Evolutionary conservation across 495 filamentous ascomycete genomes (phyloP), one percentile per base, ranked within the genome.

Genomic region (Aspergillus coremiiformis): DNA sequence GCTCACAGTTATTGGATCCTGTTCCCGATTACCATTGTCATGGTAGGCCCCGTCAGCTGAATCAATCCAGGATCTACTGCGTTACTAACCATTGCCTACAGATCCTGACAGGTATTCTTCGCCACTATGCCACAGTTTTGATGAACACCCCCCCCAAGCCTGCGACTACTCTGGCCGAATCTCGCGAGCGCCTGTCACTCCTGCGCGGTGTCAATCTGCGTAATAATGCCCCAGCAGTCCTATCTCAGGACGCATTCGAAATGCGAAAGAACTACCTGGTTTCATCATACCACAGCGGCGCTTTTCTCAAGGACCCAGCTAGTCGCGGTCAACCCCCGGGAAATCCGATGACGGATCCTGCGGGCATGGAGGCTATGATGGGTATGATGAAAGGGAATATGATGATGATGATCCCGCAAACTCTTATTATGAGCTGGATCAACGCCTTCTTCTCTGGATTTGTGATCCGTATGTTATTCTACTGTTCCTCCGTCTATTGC

Each of bases 361-460:
- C 84, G 44, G 90, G 87, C 44, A 98, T 97, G 94, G 94, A 97
- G 64, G 90, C 88, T 51, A 96, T 97, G 92, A 97, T 97, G 93
- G 92, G 92, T 51, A 95, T 95, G 90, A 88, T 97, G 83, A 98
- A 96, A 82, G 90, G 90, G 46, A 95, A 98, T 62, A 95, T 98
- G 89, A 90, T 92, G 57, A 97, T 96, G 93, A 97, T 98, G 78
- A 89, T 98, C 35, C 94, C 93, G 42, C 95, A 98, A 67, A 97
- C 91, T 4, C 69, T 97, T 68, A 97, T 97, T 56, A 98, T 98
- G 93, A 89, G 93, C 47, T 98, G 93, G 93, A 96, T 98, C 61
- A 98, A 97, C 75, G 90, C 93, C 0, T 97, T 97, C 67, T 98
- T 98, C 62, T 90, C 87, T 37, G 93, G 93, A 19, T 98, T 95